Evolutionary conservation across 495 filamentous ascomycete species (phyloP).

Genomic region (Mycothermus thermophilus): DNA sequence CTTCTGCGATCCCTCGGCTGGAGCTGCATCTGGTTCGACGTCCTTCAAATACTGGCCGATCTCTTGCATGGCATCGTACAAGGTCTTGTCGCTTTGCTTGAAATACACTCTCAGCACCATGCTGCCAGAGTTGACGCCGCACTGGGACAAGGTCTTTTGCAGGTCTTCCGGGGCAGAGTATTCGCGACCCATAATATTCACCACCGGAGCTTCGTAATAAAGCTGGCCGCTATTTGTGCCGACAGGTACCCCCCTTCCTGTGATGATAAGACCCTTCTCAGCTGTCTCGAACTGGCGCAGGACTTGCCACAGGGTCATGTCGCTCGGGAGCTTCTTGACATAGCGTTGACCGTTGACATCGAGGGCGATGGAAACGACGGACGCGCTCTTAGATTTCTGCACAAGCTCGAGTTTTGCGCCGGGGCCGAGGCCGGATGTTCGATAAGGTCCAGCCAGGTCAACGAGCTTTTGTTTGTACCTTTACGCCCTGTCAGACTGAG

Average conservation of each 20-base stretch:
- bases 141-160: constrained; percentile 73
- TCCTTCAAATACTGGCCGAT: constrained; percentile 58
- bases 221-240: constrained; percentile 54
- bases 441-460: constrained; percentile 69
- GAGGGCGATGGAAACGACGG: constrained; percentile 71
- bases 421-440: constrained; percentile 70
- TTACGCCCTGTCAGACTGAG: constrained; percentile 4
- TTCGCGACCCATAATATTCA: constrained; percentile 68
- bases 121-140: constrained; percentile 74
- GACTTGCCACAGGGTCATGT: constrained; percentile 74
- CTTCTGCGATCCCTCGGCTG: constrained; percentile 2
- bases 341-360: constrained; percentile 65
- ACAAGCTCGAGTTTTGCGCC: constrained; percentile 90
- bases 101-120: constrained; percentile 66
- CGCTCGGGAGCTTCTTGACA: constrained; percentile 68
- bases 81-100: constrained; percentile 55
- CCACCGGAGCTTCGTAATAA: constrained; percentile 73
- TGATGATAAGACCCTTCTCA: constrained; percentile 56
- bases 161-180: constrained; percentile 62
- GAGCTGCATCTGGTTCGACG: constrained; percentile 16
- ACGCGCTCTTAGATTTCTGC: constrained; percentile 64
- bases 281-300: constrained; percentile 75
- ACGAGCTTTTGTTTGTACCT: constrained; percentile 72
- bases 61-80: constrained; percentile 73
- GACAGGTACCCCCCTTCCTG: constrained; percentile 54